phyloP scores from a whole-genome alignment of 2,329 filamentous ascomycete species.

The Parastagonospora avenae region DNA sequence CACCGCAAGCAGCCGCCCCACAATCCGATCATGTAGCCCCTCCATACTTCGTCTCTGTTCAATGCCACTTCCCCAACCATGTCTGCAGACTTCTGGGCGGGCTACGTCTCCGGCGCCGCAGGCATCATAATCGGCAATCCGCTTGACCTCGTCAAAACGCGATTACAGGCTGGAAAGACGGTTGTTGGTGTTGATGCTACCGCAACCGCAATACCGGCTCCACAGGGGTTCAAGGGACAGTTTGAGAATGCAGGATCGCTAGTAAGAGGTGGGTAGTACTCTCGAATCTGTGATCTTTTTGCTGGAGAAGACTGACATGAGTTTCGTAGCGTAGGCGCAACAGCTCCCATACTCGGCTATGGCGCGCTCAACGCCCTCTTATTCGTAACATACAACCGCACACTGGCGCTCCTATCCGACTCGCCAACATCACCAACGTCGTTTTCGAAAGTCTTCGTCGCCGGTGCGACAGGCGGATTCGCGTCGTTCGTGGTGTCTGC shows the following conservation, averaged over 20 bases:
- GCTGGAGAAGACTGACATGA: slow-evolving; percentile 7
- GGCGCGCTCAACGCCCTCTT: slow-evolving; percentile 89
- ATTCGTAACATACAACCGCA: slow-evolving; percentile 88
- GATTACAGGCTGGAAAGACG: slow-evolving; percentile 69
- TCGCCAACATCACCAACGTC: slow-evolving; percentile 41
- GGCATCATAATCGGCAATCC: slow-evolving; percentile 91
- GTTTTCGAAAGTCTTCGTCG: slow-evolving; percentile 73
- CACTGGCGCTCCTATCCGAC: slow-evolving; percentile 64
- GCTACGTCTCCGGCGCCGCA: slow-evolving; percentile 83
- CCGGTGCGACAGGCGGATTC: slow-evolving; percentile 80
- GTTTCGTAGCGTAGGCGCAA: slow-evolving; percentile 62
- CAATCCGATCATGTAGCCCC: background rate
- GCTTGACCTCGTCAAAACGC: slow-evolving; percentile 78
- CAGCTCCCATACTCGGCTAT: slow-evolving; percentile 86
- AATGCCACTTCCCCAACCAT: slow-evolving; percentile 52
- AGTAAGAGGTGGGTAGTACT: slow-evolving; percentile 37
- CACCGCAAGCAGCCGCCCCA: background rate
- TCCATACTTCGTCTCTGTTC: background rate
- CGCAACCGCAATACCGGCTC: slow-evolving; percentile 9
- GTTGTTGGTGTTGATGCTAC: slow-evolving; percentile 19
- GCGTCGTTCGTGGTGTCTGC: slow-evolving; percentile 85
- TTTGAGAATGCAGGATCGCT: slow-evolving; percentile 46
- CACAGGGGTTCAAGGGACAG: slow-evolving; percentile 32
- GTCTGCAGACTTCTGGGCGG: slow-evolving; percentile 92
- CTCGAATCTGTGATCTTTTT: background rate